Evolutionary conservation across 352 stramenopile species (phyloP).

Genomic region (Globisporangium solare): DNA sequence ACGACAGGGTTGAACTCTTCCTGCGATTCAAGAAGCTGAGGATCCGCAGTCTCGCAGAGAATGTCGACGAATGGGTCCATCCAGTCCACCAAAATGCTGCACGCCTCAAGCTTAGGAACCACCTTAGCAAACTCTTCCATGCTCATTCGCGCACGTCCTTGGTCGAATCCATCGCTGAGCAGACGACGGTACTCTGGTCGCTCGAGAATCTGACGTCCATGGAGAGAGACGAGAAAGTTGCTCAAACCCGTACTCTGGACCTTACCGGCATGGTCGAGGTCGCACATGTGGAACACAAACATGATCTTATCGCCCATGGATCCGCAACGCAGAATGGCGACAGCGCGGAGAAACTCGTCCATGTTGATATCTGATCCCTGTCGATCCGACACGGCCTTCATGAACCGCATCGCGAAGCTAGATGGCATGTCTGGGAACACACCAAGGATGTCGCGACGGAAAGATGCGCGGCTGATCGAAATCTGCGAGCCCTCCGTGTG

Average conservation of each 20-base stretch:
- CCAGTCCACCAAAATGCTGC: slow-evolving; percentile 69
- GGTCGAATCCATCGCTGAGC: slow-evolving; percentile 77
- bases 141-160: slow-evolving; percentile 70
- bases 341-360: slow-evolving; percentile 81
- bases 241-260: slow-evolving; percentile 81
- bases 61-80: slow-evolving; percentile 85
- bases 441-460: slow-evolving; percentile 80
- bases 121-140: slow-evolving; percentile 68
- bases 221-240: slow-evolving; percentile 82
- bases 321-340: slow-evolving; percentile 72
- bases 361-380: slow-evolving; percentile 85
- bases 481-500: slow-evolving; percentile 76
- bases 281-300: slow-evolving; percentile 87
- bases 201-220: slow-evolving; percentile 75
- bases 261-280: slow-evolving; percentile 82
- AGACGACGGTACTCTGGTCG: slow-evolving; percentile 66
- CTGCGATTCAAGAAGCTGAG: slow-evolving; percentile 75
- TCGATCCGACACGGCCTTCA: slow-evolving; percentile 83
- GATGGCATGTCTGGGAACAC: slow-evolving; percentile 89
- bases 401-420: slow-evolving; percentile 86
- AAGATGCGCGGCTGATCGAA: slow-evolving; percentile 76
- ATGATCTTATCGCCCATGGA: slow-evolving; percentile 70
- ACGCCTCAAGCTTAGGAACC: slow-evolving; percentile 46
- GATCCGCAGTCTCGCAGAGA: slow-evolving; percentile 75
- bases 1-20: slow-evolving; percentile 87